Base-by-base conservation (phyloP, 257 asterid genomes). In the Gynochthodes officinalis region DNA sequence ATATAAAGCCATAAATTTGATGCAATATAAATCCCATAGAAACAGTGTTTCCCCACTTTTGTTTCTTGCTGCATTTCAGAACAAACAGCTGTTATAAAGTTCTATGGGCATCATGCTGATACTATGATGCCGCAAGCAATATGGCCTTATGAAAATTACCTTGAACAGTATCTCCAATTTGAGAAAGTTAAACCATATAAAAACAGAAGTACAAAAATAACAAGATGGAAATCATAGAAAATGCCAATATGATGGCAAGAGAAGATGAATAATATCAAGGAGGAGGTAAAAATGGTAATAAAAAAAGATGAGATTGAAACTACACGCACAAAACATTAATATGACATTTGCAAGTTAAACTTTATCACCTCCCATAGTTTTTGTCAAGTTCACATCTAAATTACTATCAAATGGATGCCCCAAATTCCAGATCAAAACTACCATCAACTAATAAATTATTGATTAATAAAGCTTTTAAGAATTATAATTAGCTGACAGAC, bases 1-100 rank as follows among this genome's bases (percentile, higher is more conserved):
- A 58, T 30, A 59, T 30, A 59, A 12, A 59, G 43, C 19, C 11
- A 30, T 32, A 7, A 2, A 23, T 40, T 44, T 42, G 35, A 65
- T 40, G 35, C 55, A 23, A 42, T 11, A 0, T 8, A 65, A 62
- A 11, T 9, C 50, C n/a, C 6, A 14, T 4, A 15, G 4, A 23
- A n/a, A 66, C 54, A 66, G 72, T 15, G 13, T 15, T 7, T 44
- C 19, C 72, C 13, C 48, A 11, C 15, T 28, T 25, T 1, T 39
- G 18, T 15, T 12, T 59, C 13, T 14, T 50, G 39, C 25, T 67
- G 39, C 11, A 21, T 28, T 28, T 28, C 55, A 67, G 64, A 63
- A 42, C 49, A 37, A 64, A 64, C 54, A 64, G 54, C 48, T 39
- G 48, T 27, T 21, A 44, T 40, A 40, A n/a, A 64, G 69, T 39